phyloP scores from a whole-genome alignment of 805 yeast genomes.

The Nakazawaea siamensis region DNA sequence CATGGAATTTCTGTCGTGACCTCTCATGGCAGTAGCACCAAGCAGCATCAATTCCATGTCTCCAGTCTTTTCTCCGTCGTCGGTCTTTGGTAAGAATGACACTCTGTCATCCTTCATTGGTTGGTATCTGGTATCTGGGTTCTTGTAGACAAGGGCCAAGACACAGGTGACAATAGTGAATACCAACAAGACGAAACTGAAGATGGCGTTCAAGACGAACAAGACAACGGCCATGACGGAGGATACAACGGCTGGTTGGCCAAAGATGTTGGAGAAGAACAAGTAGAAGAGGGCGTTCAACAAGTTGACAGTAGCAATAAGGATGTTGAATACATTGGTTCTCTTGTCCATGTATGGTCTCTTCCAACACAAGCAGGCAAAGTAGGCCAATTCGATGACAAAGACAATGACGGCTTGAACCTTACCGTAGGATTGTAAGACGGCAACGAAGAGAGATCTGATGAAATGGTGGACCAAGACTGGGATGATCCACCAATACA shows the following conservation, averaged over 20 bases:
- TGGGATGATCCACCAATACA: constrained; percentile 74
- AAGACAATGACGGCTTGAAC: constrained; percentile 75
- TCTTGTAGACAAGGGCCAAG: constrained; percentile 75
- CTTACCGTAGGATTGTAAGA: constrained; percentile 73
- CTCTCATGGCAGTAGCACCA: constrained; percentile 62
- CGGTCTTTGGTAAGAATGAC: constrained; percentile 77
- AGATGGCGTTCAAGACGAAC: constrained; percentile 82
- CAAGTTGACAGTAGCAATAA: constrained; percentile 71
- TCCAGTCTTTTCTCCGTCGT: constrained; percentile 26
- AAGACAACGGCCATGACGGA: constrained; percentile 88
- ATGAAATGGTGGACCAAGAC: constrained; percentile 57
- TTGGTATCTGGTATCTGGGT: constrained; percentile 92
- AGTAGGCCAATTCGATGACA: constrained; percentile 65
- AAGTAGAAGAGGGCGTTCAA: constrained; percentile 80
- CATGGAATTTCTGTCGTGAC: constrained; percentile 38
- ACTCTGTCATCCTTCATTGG: constrained; percentile 96
- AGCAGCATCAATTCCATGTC: constrained; percentile 65
- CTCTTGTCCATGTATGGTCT: constrained; percentile 93
- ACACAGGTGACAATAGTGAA: constrained; percentile 85
- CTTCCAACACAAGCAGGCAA: constrained; percentile 53
- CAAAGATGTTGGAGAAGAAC: constrained; percentile 80
- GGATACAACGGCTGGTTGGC: constrained; percentile 80
- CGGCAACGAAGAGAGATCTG: constrained; percentile 79
- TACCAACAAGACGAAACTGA: constrained; percentile 72
- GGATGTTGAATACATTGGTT: constrained; percentile 88